phyloP scores from a whole-genome alignment of 2,329 filamentous ascomycete species.

The Leptographium galeiforme region DNA sequence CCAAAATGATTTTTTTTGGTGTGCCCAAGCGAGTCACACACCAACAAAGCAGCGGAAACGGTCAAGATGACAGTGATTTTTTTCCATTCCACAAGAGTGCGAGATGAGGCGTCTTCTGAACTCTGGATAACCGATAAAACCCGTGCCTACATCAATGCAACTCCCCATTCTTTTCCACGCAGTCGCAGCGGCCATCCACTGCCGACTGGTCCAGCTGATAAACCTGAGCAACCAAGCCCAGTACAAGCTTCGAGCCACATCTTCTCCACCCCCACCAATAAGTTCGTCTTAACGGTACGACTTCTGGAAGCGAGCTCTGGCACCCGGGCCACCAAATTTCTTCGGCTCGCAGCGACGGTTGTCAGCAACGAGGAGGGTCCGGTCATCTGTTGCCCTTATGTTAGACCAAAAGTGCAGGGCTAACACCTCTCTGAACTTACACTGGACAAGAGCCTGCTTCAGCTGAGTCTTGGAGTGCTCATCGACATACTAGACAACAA shows the following conservation, averaged over 20 bases:
- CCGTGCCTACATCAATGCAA: conserved; percentile 6
- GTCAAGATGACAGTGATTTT: conserved; percentile 19
- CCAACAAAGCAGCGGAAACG: conserved; percentile 28
- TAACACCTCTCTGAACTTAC: conserved; percentile 2
- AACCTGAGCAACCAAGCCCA: background rate
- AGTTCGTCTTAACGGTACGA: conserved; percentile 73
- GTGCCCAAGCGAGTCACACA: too few species aligned
- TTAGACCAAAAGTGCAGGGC: background rate
- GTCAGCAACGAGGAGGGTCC: conserved; percentile 81
- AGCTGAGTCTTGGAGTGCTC: conserved; percentile 99
- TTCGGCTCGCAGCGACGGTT: conserved; percentile 99
- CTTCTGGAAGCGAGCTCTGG: conserved; percentile 94
- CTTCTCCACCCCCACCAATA: background rate
- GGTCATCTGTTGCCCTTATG: conserved; percentile 16
- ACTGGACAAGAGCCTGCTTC: conserved; percentile 92
- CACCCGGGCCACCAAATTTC: conserved; percentile 91
- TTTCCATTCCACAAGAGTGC: conserved; percentile 5
- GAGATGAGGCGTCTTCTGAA: conserved; percentile 3
- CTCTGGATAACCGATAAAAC: conserved; percentile 7
- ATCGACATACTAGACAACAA: conserved; percentile 73
- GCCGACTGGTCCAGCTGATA: background rate
- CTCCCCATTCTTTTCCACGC: background rate
- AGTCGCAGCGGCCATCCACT: background rate
- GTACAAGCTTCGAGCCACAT: background rate
- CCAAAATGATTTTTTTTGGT: too few species aligned